A percentile compares a stretch with the other conserved stretches of the same genome.
These are phyloP conservation scores for Neurospora sp. DNA, from an alignment of 2,329 filamentous ascomycete species.

Conservation along the genomic window DNA sequence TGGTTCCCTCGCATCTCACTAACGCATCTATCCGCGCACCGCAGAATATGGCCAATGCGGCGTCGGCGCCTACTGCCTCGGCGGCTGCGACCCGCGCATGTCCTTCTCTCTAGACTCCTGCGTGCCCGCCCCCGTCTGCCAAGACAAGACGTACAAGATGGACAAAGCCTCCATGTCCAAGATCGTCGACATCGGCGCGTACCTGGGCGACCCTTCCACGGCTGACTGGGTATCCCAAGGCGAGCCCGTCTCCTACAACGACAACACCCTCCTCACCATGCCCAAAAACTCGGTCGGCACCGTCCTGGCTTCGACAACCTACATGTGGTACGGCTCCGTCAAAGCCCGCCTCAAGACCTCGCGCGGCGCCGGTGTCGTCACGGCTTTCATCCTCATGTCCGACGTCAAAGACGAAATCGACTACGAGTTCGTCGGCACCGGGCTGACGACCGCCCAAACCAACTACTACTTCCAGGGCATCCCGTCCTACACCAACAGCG, in stretches of 20 bases:
- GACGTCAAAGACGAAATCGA: slow-evolving; percentile 98
- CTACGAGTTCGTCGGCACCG: slow-evolving; percentile 84
- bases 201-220: slow-evolving; percentile 71
- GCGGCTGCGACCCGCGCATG: slow-evolving; percentile 82
- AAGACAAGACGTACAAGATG: slow-evolving; percentile 66
- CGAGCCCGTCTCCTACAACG: slow-evolving; percentile 56
- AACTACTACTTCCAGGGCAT: slow-evolving; percentile 98
- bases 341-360: slow-evolving; percentile 77
- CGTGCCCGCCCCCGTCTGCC: slow-evolving; percentile 72
- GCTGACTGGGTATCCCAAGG: slow-evolving; percentile 88
- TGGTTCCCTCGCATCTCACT: slow-evolving; percentile 2
- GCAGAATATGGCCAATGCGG: slow-evolving; percentile 88
- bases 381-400: slow-evolving; percentile 88
- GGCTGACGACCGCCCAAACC: slow-evolving; percentile 71
- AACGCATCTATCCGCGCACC: slow-evolving; percentile 13
- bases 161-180: slow-evolving; percentile 50
- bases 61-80: slow-evolving; percentile 88
- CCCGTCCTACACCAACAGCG: slow-evolving; percentile 67
- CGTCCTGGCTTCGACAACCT: slow-evolving; percentile 70
- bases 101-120: slow-evolving; percentile 80
- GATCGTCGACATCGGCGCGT: slow-evolving; percentile 64
- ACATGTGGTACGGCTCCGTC: slow-evolving; percentile 96
- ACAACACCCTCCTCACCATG: slow-evolving; percentile 80
- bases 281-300: slow-evolving; percentile 76
- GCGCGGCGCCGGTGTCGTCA: slow-evolving; percentile 82